These are phyloP conservation scores for Ustilago esculenta DNA, from an alignment of 1,284 basidiomycete genomes.

Conservation along the genomic window DNA sequence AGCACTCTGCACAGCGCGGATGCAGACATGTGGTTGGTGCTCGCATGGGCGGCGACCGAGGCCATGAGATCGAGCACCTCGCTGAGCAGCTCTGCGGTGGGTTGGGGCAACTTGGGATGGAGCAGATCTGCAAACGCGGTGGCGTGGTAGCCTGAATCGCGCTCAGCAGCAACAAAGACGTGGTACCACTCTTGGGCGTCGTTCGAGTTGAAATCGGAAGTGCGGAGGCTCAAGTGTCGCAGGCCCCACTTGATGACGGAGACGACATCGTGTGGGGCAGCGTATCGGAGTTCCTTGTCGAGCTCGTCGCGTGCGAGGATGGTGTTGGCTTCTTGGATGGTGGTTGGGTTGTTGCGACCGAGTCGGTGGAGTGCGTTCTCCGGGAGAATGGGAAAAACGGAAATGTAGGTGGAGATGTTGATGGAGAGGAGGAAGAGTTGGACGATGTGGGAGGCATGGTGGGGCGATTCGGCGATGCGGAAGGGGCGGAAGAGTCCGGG, in stretches of 20 bases:
- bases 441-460: conserved; percentile 38
- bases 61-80: conserved; percentile 52
- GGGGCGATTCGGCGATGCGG: conserved; percentile 44
- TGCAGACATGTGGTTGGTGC: conserved; percentile 57
- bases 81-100: conserved; percentile 41
- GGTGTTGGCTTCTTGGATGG: conserved; percentile 4
- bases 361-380: conserved; percentile 28
- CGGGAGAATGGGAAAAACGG: conserved; percentile 42
- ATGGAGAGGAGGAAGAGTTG: conserved; percentile 53
- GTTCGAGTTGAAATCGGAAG: conserved; percentile 41
- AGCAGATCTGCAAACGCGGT: conserved; percentile 43
- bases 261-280: conserved; percentile 49
- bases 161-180: conserved; percentile 44
- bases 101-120: conserved; percentile 34
- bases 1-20: conserved; percentile 36
- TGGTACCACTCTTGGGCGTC: conserved; percentile 47
- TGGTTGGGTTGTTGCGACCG: background rate
- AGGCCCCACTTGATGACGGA: conserved; percentile 56
- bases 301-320: conserved; percentile 30
- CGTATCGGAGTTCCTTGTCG: conserved; percentile 47
- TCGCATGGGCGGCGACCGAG: conserved; percentile 47
- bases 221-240: conserved; percentile 39
- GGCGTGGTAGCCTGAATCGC: conserved; percentile 27
- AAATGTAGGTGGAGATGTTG: conserved; percentile 42
- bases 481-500: conserved; percentile 57